Base-by-base conservation (phyloP, 805 yeast species). In the Metschnikowia lochheadii region DNA sequence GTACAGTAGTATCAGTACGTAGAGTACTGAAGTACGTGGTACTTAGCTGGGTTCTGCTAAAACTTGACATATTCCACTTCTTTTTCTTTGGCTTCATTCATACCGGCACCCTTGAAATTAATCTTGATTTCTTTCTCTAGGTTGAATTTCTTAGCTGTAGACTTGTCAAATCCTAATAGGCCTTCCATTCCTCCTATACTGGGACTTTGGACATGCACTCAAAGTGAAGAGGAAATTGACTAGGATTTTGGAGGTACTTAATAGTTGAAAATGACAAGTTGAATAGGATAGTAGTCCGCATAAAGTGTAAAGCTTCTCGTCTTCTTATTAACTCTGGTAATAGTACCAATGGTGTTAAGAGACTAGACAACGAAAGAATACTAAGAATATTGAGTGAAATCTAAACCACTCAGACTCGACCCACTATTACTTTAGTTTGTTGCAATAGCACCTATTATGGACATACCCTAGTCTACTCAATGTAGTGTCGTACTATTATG, bases 31-130 rank as follows among this genome's bases (percentile, higher is more conserved):
- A 21, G 23, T 5, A 21, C 7, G 23, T 21, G 23, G 69, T 89
- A 90, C 65, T 88, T 87, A 97, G 23, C 23, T 21, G 23, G 97
- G 53, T 88, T 80, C 67, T 89, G 90, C 68, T 90, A 77, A 63
- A 90, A 90, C 64, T 84, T 83, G 49, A 90, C 97, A 73, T 90
- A 90, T 69, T 90, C 97, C 96, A 89, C 87, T 57, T 91, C 89
- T 71, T 90, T 97, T 64, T 85, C 91, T 64, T 90, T 90, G 18
- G 96, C 94, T 68, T 90, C 97, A 60, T 88, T 89, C 75, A 92
- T 86, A 23, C 97, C 97, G 0, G 97, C 97, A 64, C 90, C 96
- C 55, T 82, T 83, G 65, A 90, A 90, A 56, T 81, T 83, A 45
- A 88, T 83, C 61, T 87, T 87, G 53, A 90, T 87, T 55, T 87